These are phyloP conservation scores for Athelia psychrophila DNA, from an alignment of 1,284 basidiomycete genomes.

Conservation along the genomic window DNA sequence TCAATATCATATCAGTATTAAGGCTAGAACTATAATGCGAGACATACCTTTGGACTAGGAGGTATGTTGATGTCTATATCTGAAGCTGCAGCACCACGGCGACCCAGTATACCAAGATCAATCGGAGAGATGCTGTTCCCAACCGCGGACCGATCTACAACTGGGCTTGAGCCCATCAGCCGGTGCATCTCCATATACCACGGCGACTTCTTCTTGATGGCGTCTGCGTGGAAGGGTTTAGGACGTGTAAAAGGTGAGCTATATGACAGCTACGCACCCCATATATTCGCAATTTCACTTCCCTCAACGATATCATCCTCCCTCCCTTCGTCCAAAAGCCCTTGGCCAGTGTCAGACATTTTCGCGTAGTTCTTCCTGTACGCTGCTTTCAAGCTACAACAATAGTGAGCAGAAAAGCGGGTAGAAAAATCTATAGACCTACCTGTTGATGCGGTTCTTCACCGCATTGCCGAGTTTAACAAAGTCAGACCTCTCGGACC, in stretches of 20 bases:
- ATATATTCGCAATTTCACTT: conserved; percentile 7
- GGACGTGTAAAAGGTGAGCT: not conserved
- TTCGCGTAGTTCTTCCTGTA: not conserved
- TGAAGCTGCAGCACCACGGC: not conserved
- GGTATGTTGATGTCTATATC: not conserved
- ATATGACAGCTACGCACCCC: conserved; percentile 6
- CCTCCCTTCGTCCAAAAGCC: not conserved
- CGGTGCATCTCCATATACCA: conserved; percentile 16
- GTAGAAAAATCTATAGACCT: not conserved
- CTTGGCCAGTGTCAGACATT: not conserved
- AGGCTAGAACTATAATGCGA: too few relatives aligned
- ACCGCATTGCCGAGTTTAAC: not conserved
- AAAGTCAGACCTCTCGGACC: not conserved
- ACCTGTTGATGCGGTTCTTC: not conserved
- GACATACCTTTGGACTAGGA: not conserved
- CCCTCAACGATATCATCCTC: conserved; percentile 7
- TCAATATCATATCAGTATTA: too few relatives aligned
- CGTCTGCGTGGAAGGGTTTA: conserved; percentile 7
- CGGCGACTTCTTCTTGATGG: conserved; percentile 11
- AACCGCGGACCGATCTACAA: conserved; percentile 11
- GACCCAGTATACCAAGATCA: conserved; percentile 12
- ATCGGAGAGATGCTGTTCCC: conserved; percentile 12
- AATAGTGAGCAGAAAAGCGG: not conserved
- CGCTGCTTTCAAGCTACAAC: not conserved
- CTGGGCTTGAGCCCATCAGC: conserved; percentile 13